Conservation (phyloP, 2,329 filamentous ascomycete genomes). For the Hypoxylon sp. region DNA sequence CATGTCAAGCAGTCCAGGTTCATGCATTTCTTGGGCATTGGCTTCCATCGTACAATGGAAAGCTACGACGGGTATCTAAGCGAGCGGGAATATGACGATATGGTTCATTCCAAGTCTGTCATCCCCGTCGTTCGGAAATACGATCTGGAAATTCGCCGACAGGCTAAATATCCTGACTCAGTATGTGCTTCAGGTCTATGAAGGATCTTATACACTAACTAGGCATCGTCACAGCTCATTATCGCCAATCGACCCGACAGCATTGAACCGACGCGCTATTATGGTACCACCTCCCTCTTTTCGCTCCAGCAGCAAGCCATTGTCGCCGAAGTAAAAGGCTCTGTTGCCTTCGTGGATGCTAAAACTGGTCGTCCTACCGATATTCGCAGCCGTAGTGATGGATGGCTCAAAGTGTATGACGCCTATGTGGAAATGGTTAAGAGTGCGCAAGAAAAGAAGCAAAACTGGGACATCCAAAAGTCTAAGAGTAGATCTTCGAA, state of each 20-base stretch:
- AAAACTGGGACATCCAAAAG: no score
- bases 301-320: constrained; percentile 40
- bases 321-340: constrained; percentile 35
- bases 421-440: no score
- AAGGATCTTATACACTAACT: background rate
- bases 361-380: constrained; percentile 35
- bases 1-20: constrained; percentile 42
- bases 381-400: constrained; percentile 35
- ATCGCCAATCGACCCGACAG: constrained; percentile 30
- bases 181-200: constrained; percentile 1
- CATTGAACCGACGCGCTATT: constrained; percentile 34
- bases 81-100: constrained; percentile 38
- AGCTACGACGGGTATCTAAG: constrained; percentile 40
- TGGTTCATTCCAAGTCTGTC: constrained; percentile 36
- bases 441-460: no score
- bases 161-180: constrained; percentile 36
- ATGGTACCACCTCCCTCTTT: constrained; percentile 29
- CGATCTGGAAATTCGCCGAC: constrained; percentile 34
- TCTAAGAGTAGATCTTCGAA: no score
- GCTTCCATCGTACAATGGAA: constrained; percentile 39
- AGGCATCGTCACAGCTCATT: constrained; percentile 25
- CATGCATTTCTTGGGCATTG: constrained; percentile 37
- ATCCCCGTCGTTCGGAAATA: constrained; percentile 37
- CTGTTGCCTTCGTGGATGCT: constrained; percentile 35
- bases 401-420: constrained; percentile 32